Base-by-base conservation (phyloP, 2,329 filamentous ascomycete species). In the Tolypocladium pustulatum region DNA sequence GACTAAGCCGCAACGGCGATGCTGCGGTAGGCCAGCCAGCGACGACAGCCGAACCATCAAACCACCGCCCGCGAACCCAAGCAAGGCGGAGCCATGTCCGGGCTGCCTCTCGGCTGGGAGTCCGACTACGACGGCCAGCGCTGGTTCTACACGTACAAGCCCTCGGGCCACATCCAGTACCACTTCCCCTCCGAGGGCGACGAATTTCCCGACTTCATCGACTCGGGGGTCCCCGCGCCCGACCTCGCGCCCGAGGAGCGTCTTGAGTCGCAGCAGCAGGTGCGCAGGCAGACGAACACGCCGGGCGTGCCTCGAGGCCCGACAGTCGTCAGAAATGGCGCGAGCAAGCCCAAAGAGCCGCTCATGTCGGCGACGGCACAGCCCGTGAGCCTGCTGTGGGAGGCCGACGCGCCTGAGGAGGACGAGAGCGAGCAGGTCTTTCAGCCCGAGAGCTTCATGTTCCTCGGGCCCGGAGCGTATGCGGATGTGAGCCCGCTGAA, bases 101-200 rank as follows among this genome's bases (percentile, higher is more conserved):
- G 68, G 55, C 76, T 84, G 37, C 80, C 80, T 2, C 71, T 75
- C 9, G 78, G 79, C 58, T 84, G 82, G 82, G 79, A 82, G 59
- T 76, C 72, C 65, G 82, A 84, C 67, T 83, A 84, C 64, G 81
- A 84, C 62, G 81, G 81, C 57, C 64, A 63, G 25, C 77, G 82
- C 32, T 85, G 82, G 82, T 79, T 83, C 69, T 85, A 81, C 67
- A 76, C 75, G 56, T 83, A 81, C 71, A 79, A 74, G 62, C 71
- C 81, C 30, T 82, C 78, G 10, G 81, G 81, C 12, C 71, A 78
- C 40, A 69, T 78, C 20, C 82, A 84, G 67, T 85, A 78, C 65
- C 78, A 78, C 60, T 85, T 84, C 61, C 82, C 82, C 7, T 75
- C 75, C 51, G 75, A 78, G 6, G 82, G 81, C 61, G 82, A 85